A percentile compares a stretch with the other conserved stretches of the same genome.
Evolutionary conservation across 2,329 filamentous ascomycete species (phyloP).

Genomic region (Xylariaceae sp.): DNA sequence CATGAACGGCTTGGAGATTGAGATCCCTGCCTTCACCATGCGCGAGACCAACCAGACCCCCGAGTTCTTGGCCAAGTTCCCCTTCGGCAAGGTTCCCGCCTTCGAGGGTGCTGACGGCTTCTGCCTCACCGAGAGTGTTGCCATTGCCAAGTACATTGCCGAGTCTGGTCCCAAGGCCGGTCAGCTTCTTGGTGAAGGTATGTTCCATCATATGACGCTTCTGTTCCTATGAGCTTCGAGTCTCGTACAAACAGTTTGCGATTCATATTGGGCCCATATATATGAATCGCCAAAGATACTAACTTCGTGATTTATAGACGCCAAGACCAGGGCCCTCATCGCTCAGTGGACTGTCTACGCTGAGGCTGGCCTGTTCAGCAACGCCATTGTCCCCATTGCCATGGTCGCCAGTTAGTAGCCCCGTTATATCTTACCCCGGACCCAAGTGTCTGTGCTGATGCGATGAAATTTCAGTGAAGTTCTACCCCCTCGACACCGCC

Average conservation of each 20-base stretch:
- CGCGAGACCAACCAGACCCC: conserved; percentile 39
- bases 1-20: conserved; percentile 38
- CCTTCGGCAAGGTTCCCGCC: conserved; percentile 46
- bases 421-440: neutral
- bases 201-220: neutral
- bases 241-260: too few species aligned
- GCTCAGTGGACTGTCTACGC: conserved; percentile 43
- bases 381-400: conserved; percentile 3
- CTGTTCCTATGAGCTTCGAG: too few species aligned
- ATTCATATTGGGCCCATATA: neutral
- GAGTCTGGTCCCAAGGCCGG: conserved; percentile 39
- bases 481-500: conserved; percentile 23
- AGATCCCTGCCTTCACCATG: conserved; percentile 36
- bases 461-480: conserved; percentile 20
- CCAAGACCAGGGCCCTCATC: conserved; percentile 38
- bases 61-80: conserved; percentile 46
- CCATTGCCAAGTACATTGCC: conserved; percentile 45
- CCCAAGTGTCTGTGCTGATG: neutral
- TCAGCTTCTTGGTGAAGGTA: conserved; percentile 40
- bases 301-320: conserved; percentile 22
- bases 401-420: conserved; percentile 13
- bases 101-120: conserved; percentile 45
- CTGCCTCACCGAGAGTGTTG: conserved; percentile 40
- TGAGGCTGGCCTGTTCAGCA: conserved; percentile 31
- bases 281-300: neutral